Percentiles rank a stretch among this genome's conserved stretches.
phyloP scores from a whole-genome alignment of 2,329 filamentous ascomycete genomes.

The Fusarium pseudonygamai region DNA sequence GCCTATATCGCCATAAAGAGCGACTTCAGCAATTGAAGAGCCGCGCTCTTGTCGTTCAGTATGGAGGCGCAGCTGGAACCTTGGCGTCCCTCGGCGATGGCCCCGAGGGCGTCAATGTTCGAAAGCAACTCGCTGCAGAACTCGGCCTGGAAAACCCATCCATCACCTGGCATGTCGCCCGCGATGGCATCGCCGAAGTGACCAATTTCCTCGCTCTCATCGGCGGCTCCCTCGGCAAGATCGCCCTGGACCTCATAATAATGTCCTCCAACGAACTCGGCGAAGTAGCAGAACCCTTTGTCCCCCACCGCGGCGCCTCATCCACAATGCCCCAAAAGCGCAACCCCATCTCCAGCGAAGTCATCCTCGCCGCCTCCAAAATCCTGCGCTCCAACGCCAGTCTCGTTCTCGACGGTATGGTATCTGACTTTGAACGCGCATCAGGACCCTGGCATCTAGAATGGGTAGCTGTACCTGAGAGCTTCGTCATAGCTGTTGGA shows the following conservation, averaged over 20 bases:
- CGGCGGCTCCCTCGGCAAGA: conserved; percentile 63
- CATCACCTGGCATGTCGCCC: conserved; percentile 67
- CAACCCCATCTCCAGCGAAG: conserved; percentile 66
- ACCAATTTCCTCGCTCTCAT: conserved; percentile 63
- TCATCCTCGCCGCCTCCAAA: conserved; percentile 64
- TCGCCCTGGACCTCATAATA: conserved; percentile 65
- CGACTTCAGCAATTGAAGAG: conserved; percentile 57
- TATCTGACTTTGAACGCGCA: conserved; percentile 66
- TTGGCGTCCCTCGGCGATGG: conserved; percentile 59
- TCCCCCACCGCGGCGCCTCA: conserved; percentile 62
- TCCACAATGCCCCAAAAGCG: conserved; percentile 69
- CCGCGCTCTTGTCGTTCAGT: conserved; percentile 62
- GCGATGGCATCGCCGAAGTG: conserved; percentile 64
- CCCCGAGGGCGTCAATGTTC: conserved; percentile 57
- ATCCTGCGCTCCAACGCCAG: conserved; percentile 61
- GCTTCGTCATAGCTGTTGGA: conserved; percentile 62
- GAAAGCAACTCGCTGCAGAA: conserved; percentile 59
- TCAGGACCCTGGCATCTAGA: conserved; percentile 68
- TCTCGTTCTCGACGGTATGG: conserved; percentile 64
- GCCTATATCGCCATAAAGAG: conserved; percentile 58
- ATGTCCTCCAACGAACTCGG: conserved; percentile 66
- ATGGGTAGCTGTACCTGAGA: conserved; percentile 64
- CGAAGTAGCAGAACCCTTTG: conserved; percentile 63
- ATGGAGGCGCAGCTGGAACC: conserved; percentile 65
- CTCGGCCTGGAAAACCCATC: conserved; percentile 58